A percentile compares a stretch with the other conserved stretches of the same genome.
Evolutionary conservation across 2,329 filamentous ascomycete genomes (phyloP).

Genomic region (Claviceps citrina): DNA sequence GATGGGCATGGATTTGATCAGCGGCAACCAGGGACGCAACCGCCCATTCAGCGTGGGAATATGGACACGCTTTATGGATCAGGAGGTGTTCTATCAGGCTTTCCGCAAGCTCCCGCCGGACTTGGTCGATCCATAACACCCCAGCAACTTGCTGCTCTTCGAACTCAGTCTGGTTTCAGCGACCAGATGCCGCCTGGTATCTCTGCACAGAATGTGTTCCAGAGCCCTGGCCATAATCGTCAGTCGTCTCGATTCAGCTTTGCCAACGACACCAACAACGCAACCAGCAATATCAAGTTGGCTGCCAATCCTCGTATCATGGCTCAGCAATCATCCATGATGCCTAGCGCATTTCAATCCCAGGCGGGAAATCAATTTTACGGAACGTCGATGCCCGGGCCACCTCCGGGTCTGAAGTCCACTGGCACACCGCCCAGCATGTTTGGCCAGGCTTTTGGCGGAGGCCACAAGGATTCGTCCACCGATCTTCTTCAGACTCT

Average conservation of each 20-base stretch:
- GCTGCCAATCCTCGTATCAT: conserved; percentile 66
- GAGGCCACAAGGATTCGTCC: conserved; percentile 54
- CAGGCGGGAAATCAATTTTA: conserved; percentile 60
- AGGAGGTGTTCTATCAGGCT: conserved; percentile 30
- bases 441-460: conserved; percentile 79
- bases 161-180: conserved; percentile 43
- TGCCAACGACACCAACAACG: conserved; percentile 51
- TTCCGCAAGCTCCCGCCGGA: conserved; percentile 33
- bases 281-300: conserved; percentile 49
- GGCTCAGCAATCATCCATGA: conserved; percentile 78
- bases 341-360: conserved; percentile 49
- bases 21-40: conserved; percentile 54
- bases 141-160: conserved; percentile 54
- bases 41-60: conserved; percentile 55
- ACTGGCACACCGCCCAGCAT: conserved; percentile 88
- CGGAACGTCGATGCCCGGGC: conserved; percentile 71
- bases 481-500: conserved; percentile 60
- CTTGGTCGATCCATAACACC: conserved; percentile 61
- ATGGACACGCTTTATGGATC: conserved; percentile 40
- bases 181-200: conserved; percentile 47
- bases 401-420: conserved; percentile 88
- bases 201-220: conserved; percentile 33
- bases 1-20: conserved; percentile 38
- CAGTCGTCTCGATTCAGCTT: conserved; percentile 83
- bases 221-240: conserved; percentile 55